phyloP scores from a whole-genome alignment of 768 basidiomycete species.

The Podaxis sp. region DNA sequence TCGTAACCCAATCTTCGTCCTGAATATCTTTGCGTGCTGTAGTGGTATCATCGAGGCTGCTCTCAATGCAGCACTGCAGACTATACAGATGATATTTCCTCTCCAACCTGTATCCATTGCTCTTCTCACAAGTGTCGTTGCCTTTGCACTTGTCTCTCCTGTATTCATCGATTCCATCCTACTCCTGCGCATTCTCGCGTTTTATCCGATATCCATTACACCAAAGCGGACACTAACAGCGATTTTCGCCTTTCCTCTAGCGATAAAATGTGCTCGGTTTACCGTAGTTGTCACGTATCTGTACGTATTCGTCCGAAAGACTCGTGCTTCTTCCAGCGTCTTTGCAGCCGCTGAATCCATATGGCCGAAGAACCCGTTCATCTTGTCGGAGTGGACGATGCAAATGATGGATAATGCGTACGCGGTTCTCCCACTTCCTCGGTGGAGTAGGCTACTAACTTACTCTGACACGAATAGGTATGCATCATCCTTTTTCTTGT shows the following conservation, averaged over 20 bases:
- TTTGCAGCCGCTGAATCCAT: not conserved
- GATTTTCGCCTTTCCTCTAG: not conserved
- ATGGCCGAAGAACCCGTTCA: not conserved
- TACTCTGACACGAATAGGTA: not conserved
- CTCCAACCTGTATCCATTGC: not conserved
- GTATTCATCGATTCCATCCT: not conserved
- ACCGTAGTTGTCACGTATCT: not conserved
- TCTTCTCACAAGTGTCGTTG: not conserved
- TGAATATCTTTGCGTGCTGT: not conserved
- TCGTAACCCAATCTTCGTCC: not conserved
- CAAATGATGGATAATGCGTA: not conserved
- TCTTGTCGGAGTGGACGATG: not conserved
- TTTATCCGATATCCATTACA: not conserved
- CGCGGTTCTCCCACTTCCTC: not conserved
- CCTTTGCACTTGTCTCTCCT: not conserved
- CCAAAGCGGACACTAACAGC: not conserved
- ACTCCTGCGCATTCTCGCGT: not conserved
- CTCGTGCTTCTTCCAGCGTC: not conserved
- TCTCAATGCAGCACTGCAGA: not conserved
- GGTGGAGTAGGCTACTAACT: not conserved
- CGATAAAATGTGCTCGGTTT: not conserved
- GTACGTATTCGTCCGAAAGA: not conserved
- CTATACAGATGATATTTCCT: not conserved
- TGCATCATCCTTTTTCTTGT: not conserved
- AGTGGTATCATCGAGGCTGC: not conserved